Evolutionary conservation across 768 basidiomycete genomes (phyloP), one percentile per base, ranked within the genome.

Genomic region (Kwoniella mangroviensis): DNA sequence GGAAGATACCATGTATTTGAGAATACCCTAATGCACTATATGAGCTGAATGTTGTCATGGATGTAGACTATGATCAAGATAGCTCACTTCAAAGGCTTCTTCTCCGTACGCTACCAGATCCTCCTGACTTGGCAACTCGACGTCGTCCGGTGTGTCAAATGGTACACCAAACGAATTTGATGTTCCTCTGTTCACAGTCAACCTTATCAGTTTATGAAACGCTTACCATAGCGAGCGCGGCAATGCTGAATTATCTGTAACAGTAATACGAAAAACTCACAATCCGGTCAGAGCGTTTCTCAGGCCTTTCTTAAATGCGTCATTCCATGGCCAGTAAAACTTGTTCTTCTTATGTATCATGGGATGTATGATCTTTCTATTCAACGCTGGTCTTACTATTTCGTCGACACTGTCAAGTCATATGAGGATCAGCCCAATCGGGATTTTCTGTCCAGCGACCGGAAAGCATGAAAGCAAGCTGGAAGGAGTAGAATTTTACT

Each of bases 1-100:
- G 13, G 92, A 96, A 10, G 93, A 94, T 3, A 99, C 97, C 94
- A 99, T 97, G 80, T 92, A 98, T 83, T 98, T 94, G 54, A 98
- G 86, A 76, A 98, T 96, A 0, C 93, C 94, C 94, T 98, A 71
- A 7, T 11, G 3, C 24, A 58, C 17, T 12, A 5, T n/a, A n/a
- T 58, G 0, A 41, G 28, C 56, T 57, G 13, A 22, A 13, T 9
- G 26, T 3, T n/a, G 26, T 7, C 22, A 13, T 11, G 7, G 21
- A 13, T 24, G 22, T 3, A 7, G 9, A 9, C 26, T 24, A 10
- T 15, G 60, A 5, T 49, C 43, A 43, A 6, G n/a, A n/a, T 26
- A 19, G 55, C 79, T 56, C 45, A 82, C 81, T 69, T 82, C 82
- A 75, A 80, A 83, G 1, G 74, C 74, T 7, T 75, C 73, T 49